Conservation (phyloP, 352 stramenopile genomes). For the Phytopythium cucurbitacearum region DNA sequence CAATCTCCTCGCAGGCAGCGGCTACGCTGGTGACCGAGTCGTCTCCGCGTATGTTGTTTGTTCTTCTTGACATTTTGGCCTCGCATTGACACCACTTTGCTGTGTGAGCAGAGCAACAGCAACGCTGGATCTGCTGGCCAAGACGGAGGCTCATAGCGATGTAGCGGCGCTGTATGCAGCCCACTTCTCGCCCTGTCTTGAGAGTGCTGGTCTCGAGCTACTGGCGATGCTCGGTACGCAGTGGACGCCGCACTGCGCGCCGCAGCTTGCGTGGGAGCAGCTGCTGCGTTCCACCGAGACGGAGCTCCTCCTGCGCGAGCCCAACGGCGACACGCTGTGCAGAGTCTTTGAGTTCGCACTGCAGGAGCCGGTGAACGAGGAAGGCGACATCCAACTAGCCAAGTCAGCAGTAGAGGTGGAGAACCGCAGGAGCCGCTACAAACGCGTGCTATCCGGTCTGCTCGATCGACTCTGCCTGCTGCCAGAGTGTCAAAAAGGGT, state of each 20-base stretch:
- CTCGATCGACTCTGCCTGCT: too few species aligned
- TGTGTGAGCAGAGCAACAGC: slow-evolving; percentile 14
- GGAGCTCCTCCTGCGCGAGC: slow-evolving; percentile 4
- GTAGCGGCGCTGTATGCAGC: slow-evolving; percentile 22
- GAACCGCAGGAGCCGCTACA: too few species aligned
- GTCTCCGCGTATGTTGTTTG: too few species aligned
- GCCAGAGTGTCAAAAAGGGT: too few species aligned
- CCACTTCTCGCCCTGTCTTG: slow-evolving; percentile 23
- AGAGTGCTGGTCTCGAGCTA: slow-evolving; percentile 13
- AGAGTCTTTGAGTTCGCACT: slow-evolving; percentile 14
- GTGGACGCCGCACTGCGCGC: slow-evolving; percentile 23
- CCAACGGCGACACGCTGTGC: slow-evolving; percentile 8
- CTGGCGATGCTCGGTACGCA: slow-evolving; percentile 22
- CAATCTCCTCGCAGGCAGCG: slow-evolving; percentile 18
- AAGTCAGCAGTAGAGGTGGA: not conserved
- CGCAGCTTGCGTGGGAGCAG: slow-evolving; percentile 30
- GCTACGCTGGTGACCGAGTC: slow-evolving; percentile 13
- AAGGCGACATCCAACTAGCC: too few species aligned
- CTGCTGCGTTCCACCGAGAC: slow-evolving; percentile 15
- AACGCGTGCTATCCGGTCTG: too few species aligned
- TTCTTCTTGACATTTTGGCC: too few species aligned
- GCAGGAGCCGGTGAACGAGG: not conserved
- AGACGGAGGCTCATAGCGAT: slow-evolving; percentile 15
- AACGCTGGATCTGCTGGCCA: slow-evolving; percentile 20
- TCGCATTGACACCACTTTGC: too few species aligned